A percentile compares a stretch with the other conserved stretches of the same genome.
These are phyloP conservation scores for Cocos nucifera DNA, from an alignment of 176 grass and related monocot genomes.

Conservation along the genomic window DNA sequence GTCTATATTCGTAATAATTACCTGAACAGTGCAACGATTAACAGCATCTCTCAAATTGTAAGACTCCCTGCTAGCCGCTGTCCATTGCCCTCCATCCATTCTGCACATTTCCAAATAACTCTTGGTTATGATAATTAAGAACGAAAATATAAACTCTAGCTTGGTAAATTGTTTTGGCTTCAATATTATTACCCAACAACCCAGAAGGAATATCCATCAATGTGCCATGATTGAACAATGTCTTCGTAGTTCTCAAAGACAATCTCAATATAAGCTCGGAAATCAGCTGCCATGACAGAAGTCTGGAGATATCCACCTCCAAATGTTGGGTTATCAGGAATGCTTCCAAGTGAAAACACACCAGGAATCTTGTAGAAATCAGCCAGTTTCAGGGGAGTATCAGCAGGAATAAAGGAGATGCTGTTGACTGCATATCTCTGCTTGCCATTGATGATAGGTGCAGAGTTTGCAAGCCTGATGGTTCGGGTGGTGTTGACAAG, in stretches of 20 bases:
- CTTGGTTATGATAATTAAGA: no score
- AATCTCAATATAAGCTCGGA: slow-evolving; percentile 1
- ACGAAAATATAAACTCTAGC: no score
- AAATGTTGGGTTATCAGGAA: not conserved
- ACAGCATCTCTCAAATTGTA: slow-evolving; percentile 73
- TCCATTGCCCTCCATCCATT: slow-evolving; percentile 84
- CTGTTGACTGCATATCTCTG: slow-evolving; percentile 12
- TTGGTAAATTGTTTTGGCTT: no score
- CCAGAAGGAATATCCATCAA: slow-evolving; percentile 11
- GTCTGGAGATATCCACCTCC: not conserved
- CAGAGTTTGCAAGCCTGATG: slow-evolving; percentile 13
- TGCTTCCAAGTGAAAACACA: slow-evolving; percentile 15
- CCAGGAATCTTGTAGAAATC: slow-evolving; percentile 14
- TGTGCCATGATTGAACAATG: not conserved
- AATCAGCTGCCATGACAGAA: not conserved
- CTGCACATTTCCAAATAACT: slow-evolving; percentile 20
- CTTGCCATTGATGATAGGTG: not conserved
- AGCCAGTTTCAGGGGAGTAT: slow-evolving; percentile 10
- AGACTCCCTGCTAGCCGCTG: slow-evolving; percentile 49
- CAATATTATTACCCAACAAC: slow-evolving; percentile 28
- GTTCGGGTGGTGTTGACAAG: not conserved
- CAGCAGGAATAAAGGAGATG: slow-evolving; percentile 2
- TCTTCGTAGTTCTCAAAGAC: slow-evolving; percentile 7
- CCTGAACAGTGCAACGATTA: slow-evolving; percentile 78
- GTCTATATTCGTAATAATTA: not conserved